phyloP scores from a whole-genome alignment of 1,284 basidiomycete species.

The Ceratobasidium sp. region DNA sequence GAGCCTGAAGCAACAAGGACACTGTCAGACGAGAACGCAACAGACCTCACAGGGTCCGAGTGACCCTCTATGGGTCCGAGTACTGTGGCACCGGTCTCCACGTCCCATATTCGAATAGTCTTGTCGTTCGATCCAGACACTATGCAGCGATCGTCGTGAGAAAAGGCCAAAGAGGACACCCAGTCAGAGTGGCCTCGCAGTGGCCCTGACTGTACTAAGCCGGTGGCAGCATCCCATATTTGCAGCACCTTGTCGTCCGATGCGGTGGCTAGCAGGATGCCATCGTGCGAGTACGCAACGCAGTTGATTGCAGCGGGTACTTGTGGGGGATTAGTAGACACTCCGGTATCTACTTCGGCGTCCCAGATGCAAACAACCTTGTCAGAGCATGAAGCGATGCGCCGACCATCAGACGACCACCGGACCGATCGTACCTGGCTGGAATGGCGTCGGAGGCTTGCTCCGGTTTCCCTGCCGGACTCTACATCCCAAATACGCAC shows the following conservation, averaged over 20 bases:
- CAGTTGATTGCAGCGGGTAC: no score
- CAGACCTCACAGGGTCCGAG: not conserved
- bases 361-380: not conserved
- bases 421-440: no score
- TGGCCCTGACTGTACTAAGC: not conserved
- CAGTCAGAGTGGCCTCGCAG: not conserved
- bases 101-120: slow-evolving; percentile 33
- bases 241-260: not conserved
- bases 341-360: not conserved
- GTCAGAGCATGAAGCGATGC: slow-evolving; percentile 1
- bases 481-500: not conserved
- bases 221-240: slow-evolving; percentile 5
- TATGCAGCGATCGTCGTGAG: not conserved
- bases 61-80: not conserved
- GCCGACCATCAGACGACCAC: not conserved
- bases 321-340: not conserved
- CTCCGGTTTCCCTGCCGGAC: not conserved
- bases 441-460: not conserved
- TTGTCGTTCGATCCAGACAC: slow-evolving; percentile 26
- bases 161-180: not conserved
- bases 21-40: slow-evolving; percentile 21
- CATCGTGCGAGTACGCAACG: not conserved
- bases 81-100: not conserved
- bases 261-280: not conserved
- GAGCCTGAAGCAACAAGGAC: not conserved